Conservation (phyloP, 257 asterid species). For the Sherardia arvensis region DNA sequence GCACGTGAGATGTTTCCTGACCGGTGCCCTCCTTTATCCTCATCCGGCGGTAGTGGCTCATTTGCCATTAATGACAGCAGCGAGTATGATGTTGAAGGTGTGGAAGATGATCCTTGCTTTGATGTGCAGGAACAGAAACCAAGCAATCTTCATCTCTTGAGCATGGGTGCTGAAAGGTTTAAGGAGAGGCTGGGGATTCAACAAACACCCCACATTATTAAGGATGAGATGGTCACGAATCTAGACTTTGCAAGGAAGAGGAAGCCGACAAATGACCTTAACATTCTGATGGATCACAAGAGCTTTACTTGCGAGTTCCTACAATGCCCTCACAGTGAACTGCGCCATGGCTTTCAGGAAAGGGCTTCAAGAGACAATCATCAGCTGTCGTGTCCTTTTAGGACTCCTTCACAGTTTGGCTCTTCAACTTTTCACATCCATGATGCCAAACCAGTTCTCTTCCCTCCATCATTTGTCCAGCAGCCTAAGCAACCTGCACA, state of each 20-base stretch:
- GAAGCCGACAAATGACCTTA: slow-evolving; percentile 37
- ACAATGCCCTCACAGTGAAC: slow-evolving; percentile 59
- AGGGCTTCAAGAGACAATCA: slow-evolving; percentile 55
- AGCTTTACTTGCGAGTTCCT: slow-evolving; percentile 60
- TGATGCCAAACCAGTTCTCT: slow-evolving; percentile 36
- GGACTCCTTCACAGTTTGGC: slow-evolving; percentile 27
- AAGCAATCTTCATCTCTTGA: slow-evolving; percentile 30
- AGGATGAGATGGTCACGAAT: slow-evolving; percentile 35
- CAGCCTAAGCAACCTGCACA: slow-evolving; percentile 22
- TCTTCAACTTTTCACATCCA: slow-evolving; percentile 30
- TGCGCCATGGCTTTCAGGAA: slow-evolving; percentile 52
- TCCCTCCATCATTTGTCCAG: slow-evolving; percentile 39
- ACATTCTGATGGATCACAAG: slow-evolving; percentile 38
- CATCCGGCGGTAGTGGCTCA: slow-evolving; percentile 41
- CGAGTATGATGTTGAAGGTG: slow-evolving; percentile 76
- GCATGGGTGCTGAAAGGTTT: slow-evolving; percentile 28
- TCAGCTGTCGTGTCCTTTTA: slow-evolving; percentile 54
- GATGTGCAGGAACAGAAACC: slow-evolving; percentile 72
- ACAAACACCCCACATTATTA: slow-evolving; percentile 25
- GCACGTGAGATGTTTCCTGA: slow-evolving; percentile 74
- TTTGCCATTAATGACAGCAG: slow-evolving; percentile 42
- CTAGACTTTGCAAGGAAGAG: slow-evolving; percentile 59
- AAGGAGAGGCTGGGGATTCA: slow-evolving; percentile 29
- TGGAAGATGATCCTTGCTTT: slow-evolving; percentile 34
- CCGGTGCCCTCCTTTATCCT: slow-evolving; percentile 41